Conservation (phyloP, 208 protist species). For the Acanthamoeba royreba region DNA sequence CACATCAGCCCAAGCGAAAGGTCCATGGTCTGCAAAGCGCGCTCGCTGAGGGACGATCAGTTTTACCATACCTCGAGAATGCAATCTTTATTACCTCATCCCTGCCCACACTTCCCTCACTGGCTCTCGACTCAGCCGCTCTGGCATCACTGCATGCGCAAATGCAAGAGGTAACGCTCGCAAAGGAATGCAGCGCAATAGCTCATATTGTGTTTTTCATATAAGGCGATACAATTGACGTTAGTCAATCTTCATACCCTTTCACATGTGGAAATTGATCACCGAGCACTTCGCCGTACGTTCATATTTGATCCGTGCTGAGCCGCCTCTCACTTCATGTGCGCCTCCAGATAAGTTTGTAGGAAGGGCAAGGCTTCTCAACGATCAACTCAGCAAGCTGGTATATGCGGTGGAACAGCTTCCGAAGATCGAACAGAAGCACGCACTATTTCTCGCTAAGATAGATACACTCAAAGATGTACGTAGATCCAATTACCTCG, state of each 20-base stretch:
- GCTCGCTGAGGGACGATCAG: not conserved
- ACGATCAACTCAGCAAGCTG: not conserved
- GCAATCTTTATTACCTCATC: not conserved
- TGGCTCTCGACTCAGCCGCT: not conserved
- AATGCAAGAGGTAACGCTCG: not conserved
- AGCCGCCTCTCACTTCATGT: not conserved
- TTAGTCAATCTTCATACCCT: not conserved
- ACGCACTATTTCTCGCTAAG: not conserved
- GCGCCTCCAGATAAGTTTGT: not conserved
- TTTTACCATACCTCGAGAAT: not conserved
- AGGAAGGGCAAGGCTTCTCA: not conserved
- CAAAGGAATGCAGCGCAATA: not conserved
- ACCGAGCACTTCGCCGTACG: not conserved
- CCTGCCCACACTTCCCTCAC: not conserved
- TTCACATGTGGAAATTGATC: not conserved
- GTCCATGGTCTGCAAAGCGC: not conserved
- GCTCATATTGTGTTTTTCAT: not conserved
- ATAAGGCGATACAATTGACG: not conserved
- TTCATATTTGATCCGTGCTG: too few relatives aligned
- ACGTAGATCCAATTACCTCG: not conserved
- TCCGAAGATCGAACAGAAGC: not conserved
- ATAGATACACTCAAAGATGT: not conserved
- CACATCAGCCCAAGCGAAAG: not conserved
- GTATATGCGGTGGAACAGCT: not conserved
- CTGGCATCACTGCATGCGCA: not conserved